Conservation (phyloP, 352 stramenopile genomes). For the Phytophthora fragariae region DNA sequence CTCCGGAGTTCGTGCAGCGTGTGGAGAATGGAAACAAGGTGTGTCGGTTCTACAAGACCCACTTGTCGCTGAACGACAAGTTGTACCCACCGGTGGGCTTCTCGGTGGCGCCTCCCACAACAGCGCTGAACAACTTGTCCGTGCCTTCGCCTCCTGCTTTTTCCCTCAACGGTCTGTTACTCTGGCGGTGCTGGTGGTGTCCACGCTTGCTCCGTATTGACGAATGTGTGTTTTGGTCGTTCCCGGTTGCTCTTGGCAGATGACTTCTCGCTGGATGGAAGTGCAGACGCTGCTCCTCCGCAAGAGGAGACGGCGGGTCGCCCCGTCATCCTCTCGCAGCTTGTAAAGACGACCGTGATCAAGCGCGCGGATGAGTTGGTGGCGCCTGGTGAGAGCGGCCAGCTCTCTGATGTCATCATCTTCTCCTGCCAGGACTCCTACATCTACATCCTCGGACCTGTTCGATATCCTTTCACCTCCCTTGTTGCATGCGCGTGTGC, state of each 20-base stretch:
- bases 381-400: conserved; percentile 34
- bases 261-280: conserved; percentile 54
- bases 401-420: conserved; percentile 79
- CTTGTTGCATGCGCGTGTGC: conserved; percentile 10
- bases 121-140: conserved; percentile 32
- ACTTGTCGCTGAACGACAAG: conserved; percentile 80
- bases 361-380: conserved; percentile 76
- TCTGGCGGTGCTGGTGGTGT: not conserved
- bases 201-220: conserved; percentile 6
- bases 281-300: conserved; percentile 11
- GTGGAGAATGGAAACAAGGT: conserved; percentile 72
- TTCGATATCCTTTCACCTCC: conserved; percentile 85
- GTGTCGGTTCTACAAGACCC: conserved; percentile 78
- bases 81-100: conserved; percentile 84
- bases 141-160: conserved; percentile 35
- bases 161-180: conserved; percentile 44
- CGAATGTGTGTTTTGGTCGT: conserved; percentile 4
- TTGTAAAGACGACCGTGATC: conserved; percentile 83
- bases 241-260: conserved; percentile 33
- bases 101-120: conserved; percentile 42
- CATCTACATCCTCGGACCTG: conserved; percentile 95
- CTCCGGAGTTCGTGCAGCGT: conserved; percentile 23
- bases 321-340: conserved; percentile 66
- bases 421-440: conserved; percentile 94
- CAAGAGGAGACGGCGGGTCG: conserved; percentile 36